Evolutionary conservation across 2,329 filamentous ascomycete genomes (phyloP).

Genomic region (Calonectria pseudoturangicola): DNA sequence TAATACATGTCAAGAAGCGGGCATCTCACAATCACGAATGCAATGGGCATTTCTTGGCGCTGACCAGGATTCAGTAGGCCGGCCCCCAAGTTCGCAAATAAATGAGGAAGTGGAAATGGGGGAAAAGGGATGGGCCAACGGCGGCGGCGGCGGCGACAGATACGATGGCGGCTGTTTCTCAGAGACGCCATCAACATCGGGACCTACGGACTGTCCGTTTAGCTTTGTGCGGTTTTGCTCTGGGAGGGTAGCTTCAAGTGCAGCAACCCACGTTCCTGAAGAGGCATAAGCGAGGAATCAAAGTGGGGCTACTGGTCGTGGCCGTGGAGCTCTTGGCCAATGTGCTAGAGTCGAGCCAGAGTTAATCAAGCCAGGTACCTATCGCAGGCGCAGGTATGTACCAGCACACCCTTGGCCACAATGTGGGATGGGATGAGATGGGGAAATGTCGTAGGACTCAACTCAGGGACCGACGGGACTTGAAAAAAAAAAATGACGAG

Average conservation of each 20-base stretch:
- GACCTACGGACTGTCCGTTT: constrained; percentile 37
- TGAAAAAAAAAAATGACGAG: constrained; percentile 23
- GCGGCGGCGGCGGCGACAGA: constrained; percentile 9
- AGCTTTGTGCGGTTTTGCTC: constrained; percentile 31
- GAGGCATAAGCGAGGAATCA: constrained; percentile 51
- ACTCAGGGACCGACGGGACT: constrained; percentile 33
- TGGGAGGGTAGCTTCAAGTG: constrained; percentile 35
- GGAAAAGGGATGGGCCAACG: neutral
- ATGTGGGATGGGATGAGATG: constrained; percentile 35
- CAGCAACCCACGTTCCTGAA: constrained; percentile 53
- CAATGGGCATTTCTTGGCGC: constrained; percentile 31
- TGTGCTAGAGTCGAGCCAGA: constrained; percentile 36
- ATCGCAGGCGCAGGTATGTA: constrained; percentile 34
- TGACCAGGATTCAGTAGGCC: constrained; percentile 21
- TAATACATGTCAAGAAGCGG: constrained; percentile 35
- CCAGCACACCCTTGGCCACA: constrained; percentile 38
- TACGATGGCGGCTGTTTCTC: constrained; percentile 13
- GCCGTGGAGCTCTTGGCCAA: constrained; percentile 32
- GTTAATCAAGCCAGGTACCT: constrained; percentile 40
- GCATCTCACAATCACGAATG: too few species aligned
- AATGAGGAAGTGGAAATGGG: neutral
- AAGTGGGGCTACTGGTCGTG: constrained; percentile 47
- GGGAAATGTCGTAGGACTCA: constrained; percentile 35
- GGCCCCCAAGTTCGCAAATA: constrained; percentile 17
- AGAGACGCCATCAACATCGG: constrained; percentile 18